A percentile compares a stretch with the other conserved stretches of the same genome.
These are phyloP conservation scores for Hylodesmum podocarpum DNA, from an alignment of 306 rosid genomes.

Conservation along the genomic window DNA sequence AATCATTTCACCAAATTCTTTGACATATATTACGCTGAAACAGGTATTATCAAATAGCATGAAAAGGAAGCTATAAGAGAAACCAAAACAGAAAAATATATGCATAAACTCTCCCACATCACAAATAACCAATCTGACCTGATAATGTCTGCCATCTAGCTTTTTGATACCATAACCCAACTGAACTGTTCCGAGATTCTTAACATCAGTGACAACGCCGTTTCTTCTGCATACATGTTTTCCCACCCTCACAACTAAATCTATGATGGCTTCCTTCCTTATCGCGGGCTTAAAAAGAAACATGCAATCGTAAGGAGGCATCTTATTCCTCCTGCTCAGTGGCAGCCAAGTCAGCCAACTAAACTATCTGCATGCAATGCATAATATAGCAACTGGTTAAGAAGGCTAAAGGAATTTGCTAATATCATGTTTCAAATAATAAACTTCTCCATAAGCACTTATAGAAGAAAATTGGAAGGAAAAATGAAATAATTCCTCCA, in stretches of 20 bases:
- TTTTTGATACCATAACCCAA: slow-evolving; percentile 89
- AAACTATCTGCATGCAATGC: slow-evolving; percentile 30
- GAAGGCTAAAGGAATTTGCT: background rate
- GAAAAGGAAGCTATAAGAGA: background rate
- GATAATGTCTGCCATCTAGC: slow-evolving; percentile 81
- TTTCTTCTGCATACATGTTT: slow-evolving; percentile 73
- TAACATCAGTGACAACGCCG: slow-evolving; percentile 67
- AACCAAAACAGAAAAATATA: background rate
- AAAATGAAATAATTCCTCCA: no score
- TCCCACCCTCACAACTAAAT: slow-evolving; percentile 70
- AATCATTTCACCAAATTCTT: slow-evolving; percentile 19
- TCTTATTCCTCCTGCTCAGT: slow-evolving; percentile 20
- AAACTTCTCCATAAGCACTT: no score
- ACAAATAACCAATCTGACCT: slow-evolving; percentile 44
- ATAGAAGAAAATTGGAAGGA: no score
- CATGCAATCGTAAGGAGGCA: slow-evolving; percentile 89
- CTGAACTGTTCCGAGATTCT: slow-evolving; percentile 59
- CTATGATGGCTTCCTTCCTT: slow-evolving; percentile 51
- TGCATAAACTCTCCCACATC: background rate
- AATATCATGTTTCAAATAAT: background rate
- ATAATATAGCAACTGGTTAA: background rate
- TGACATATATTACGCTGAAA: no score
- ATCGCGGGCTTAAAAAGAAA: slow-evolving; percentile 61
- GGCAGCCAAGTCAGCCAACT: background rate
- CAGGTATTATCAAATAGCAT: background rate